Conservation (phyloP, 257 asterid genomes). For the Primulina tabacum region DNA sequence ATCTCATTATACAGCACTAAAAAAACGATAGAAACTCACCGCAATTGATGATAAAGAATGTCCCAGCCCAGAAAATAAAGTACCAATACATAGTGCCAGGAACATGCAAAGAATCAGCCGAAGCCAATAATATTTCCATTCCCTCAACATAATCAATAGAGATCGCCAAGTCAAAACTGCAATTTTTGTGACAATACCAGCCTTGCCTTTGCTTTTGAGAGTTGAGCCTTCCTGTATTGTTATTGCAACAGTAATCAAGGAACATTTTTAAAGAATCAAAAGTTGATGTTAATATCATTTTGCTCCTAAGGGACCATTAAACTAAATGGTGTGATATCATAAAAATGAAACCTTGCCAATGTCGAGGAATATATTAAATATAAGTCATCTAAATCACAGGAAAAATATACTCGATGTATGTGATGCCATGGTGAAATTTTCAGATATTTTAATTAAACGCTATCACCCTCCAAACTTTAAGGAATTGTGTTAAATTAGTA, state of each 20-base stretch:
- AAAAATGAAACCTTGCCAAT: neutral
- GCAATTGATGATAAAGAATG: constrained; percentile 94
- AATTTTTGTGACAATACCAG: constrained; percentile 53
- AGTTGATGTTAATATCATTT: neutral
- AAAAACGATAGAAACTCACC: constrained; percentile 43
- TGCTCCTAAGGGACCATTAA: constrained; percentile 11
- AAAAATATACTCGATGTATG: neutral
- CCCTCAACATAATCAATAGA: constrained; percentile 94
- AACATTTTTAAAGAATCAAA: constrained; percentile 1
- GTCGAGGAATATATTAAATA: neutral
- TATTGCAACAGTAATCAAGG: constrained; percentile 19
- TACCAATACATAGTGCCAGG: constrained; percentile 73
- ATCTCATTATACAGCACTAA: neutral
- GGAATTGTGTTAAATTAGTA: neutral
- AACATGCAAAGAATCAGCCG: constrained; percentile 79
- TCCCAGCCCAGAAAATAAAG: constrained; percentile 86
- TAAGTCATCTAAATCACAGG: neutral
- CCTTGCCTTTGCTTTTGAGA: constrained; percentile 85
- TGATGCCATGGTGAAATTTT: neutral
- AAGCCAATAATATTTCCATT: constrained; percentile 99
- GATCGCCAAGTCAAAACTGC: constrained; percentile 96
- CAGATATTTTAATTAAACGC: neutral
- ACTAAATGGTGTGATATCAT: constrained; percentile 6
- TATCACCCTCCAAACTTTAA: neutral
- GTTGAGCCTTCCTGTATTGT: constrained; percentile 76